Evolutionary conservation across 352 stramenopile genomes (phyloP).

Genomic region (Pythium dissotocum): DNA sequence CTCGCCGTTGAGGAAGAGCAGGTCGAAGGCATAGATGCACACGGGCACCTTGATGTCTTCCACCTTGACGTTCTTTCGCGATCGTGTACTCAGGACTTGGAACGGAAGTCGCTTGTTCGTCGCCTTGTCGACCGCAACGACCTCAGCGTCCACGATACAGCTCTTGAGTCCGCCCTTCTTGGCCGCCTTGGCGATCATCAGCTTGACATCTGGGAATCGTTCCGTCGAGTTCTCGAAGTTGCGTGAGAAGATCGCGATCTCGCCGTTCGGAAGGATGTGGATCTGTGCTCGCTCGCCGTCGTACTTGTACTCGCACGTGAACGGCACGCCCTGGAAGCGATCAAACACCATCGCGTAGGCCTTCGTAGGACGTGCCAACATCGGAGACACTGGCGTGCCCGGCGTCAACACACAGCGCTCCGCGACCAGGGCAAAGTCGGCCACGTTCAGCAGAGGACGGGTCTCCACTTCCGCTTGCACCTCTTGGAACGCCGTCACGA

Average conservation of each 20-base stretch:
- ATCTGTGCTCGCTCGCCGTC: conserved; percentile 98
- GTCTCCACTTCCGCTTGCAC: conserved; percentile 46
- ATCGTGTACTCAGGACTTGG: conserved; percentile 97
- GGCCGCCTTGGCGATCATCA: conserved; percentile 66
- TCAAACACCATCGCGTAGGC: conserved; percentile 96
- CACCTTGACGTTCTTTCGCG: conserved; percentile 91
- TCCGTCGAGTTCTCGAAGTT: conserved; percentile 98
- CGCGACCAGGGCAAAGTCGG: conserved; percentile 60
- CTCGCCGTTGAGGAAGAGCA: conserved; percentile 98
- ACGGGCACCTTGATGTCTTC: conserved; percentile 91
- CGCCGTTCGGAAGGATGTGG: conserved; percentile 88
- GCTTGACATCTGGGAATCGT: conserved; percentile 94
- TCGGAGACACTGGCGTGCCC: conserved; percentile 97
- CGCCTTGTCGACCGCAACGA: conserved; percentile 98
- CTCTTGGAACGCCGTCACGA: conserved; percentile 90
- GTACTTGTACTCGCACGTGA: conserved; percentile 99
- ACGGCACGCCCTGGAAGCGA: conserved; percentile 93
- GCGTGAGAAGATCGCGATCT: conserved; percentile 97
- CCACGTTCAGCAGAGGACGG: conserved; percentile 45
- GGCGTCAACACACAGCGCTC: conserved; percentile 91
- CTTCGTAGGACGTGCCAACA: conserved; percentile 99
- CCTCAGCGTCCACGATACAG: conserved; percentile 98
- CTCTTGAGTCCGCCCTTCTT: conserved; percentile 61
- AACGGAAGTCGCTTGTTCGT: conserved; percentile 98
- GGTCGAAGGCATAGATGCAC: conserved; percentile 98